Percentiles rank a stretch among this genome's conserved stretches.
Conservation (phyloP, 1,284 basidiomycete genomes). For the Ustilago tritici region DNA sequence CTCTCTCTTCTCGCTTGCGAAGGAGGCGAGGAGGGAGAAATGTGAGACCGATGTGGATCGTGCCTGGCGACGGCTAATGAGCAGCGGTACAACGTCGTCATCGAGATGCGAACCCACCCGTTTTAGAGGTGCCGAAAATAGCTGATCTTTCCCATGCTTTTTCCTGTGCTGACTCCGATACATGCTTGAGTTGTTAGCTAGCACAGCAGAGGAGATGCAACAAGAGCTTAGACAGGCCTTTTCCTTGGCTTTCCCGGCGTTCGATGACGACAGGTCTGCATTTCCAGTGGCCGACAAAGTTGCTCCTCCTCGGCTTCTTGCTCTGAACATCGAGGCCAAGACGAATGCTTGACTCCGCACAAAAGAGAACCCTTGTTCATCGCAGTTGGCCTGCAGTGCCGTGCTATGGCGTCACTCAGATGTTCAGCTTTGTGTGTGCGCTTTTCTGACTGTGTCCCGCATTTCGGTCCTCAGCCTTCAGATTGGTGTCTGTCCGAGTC, state of each 20-base stretch:
- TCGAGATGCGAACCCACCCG: not conserved
- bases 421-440: not conserved
- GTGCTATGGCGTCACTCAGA: slow-evolving; percentile 4
- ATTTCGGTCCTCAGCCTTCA: not conserved
- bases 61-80: not conserved
- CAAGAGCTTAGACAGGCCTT: not conserved
- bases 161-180: not conserved
- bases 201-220: not conserved
- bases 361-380: too few species aligned
- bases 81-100: slow-evolving; percentile 9
- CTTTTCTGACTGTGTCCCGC: slow-evolving; percentile 4
- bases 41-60: slow-evolving; percentile 1
- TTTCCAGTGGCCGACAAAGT: not conserved
- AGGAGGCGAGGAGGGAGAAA: not conserved
- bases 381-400: too few species aligned
- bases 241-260: not conserved
- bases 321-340: too few species aligned
- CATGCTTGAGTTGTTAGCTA: too few species aligned
- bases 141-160: not conserved
- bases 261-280: slow-evolving; percentile 6
- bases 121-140: slow-evolving; percentile 3
- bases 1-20: not conserved
- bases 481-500: not conserved
- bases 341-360: not conserved
- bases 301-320: not conserved